Percentiles rank a stretch among this genome's conserved stretches.
Conservation (phyloP, 257 asterid genomes). For the Solanum piurae region DNA sequence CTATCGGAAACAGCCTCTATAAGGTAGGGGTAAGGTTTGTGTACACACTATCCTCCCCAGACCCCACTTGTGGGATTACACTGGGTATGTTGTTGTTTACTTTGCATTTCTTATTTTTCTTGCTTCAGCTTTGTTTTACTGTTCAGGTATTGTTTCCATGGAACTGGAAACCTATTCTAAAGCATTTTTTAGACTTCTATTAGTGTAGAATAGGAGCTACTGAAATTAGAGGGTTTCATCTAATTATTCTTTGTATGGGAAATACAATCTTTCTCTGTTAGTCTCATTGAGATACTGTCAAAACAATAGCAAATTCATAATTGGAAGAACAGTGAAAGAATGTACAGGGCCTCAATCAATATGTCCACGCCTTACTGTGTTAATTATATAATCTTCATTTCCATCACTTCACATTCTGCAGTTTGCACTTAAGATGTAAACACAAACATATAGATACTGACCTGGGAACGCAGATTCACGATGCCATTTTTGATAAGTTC, state of each 20-base stretch:
- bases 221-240: background rate
- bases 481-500: background rate
- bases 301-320: background rate
- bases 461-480: background rate
- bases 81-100: background rate
- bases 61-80: no score
- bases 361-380: background rate
- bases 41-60: no score
- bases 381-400: background rate
- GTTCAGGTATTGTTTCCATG: background rate
- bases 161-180: background rate
- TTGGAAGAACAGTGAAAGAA: background rate
- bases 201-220: background rate
- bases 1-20: no score
- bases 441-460: background rate
- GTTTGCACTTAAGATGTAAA: background rate
- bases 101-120: background rate
- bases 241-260: background rate
- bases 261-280: background rate
- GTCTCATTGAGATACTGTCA: background rate
- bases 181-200: background rate
- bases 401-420: background rate
- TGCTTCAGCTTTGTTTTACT: background rate
- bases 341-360: background rate
- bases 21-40: no score